These are phyloP conservation scores for Eutrema heterophyllum DNA, from an alignment of 345 rosid species.

Conservation along the genomic window DNA sequence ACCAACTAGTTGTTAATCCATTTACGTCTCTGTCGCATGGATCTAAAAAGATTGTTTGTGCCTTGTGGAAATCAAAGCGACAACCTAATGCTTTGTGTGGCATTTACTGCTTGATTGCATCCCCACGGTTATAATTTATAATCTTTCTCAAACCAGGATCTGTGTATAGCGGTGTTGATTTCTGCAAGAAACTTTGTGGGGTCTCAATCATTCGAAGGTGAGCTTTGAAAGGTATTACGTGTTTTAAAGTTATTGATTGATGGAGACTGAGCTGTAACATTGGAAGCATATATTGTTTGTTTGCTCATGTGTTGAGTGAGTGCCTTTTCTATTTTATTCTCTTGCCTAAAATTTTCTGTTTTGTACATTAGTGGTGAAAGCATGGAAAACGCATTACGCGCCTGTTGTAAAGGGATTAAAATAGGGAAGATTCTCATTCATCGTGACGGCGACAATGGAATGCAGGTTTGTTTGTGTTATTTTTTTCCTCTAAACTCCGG, in stretches of 20 bases:
- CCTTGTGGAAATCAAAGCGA: neutral
- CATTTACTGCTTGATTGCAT: neutral
- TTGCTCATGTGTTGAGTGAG: neutral
- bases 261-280: neutral
- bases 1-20: neutral
- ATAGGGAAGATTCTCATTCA: slow-evolving; percentile 97
- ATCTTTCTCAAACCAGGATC: slow-evolving; percentile 52
- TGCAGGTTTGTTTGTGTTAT: slow-evolving; percentile 48
- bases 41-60: neutral
- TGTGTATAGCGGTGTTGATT: slow-evolving; percentile 87
- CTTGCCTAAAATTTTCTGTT: slow-evolving; percentile 21
- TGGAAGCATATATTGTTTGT: slow-evolving; percentile 10
- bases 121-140: neutral
- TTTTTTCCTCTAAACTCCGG: neutral
- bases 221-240: slow-evolving; percentile 41
- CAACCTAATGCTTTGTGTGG: neutral
- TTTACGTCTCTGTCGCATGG: neutral
- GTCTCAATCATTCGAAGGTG: slow-evolving; percentile 96
- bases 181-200: slow-evolving; percentile 98
- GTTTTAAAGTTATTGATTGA: neutral
- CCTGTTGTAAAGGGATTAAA: slow-evolving; percentile 97
- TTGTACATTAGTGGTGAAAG: slow-evolving; percentile 76
- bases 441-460: slow-evolving; percentile 97
- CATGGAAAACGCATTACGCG: slow-evolving; percentile 98
- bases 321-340: neutral